Evolutionary conservation across 495 filamentous ascomycete genomes (phyloP), one percentile per base, ranked within the genome.

Genomic region (Rostrohypoxylon terebratum): DNA sequence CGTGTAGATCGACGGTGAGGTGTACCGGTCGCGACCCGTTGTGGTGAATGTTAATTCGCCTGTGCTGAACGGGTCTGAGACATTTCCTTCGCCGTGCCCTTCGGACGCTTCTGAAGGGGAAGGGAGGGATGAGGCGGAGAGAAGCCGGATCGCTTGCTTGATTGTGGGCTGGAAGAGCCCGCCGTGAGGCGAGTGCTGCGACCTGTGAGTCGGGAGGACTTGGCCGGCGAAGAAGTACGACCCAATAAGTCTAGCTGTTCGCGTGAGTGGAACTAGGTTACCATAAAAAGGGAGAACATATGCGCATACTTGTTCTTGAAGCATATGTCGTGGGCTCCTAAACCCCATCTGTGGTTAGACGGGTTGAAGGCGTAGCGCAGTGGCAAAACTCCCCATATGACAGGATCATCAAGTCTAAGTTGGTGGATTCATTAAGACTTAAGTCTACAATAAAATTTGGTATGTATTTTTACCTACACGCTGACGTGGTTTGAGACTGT

Each of bases 401-500:
- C 79, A 8, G 96, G 96, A 83, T 99, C 96, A 81, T 99, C 96
- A 74, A 98, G 83, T 50, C 95, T 98, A 58, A 2, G 7, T 11
- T 77, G 59, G 13, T n/a, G 31, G 63, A 57, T 62, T 47, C 54
- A n/a, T n/a, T 75, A n/a, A 68, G 63, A 62, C 18, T 36, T 0
- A n/a, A 16, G 25, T 50, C 33, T 33, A 8, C 16, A n/a, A 65
- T 14, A 38, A 16, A 28, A 3, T 38, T 54, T 21, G 59, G 59
- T 55, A 61, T 28, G 40, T 18, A 50, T 55, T 20, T 61, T 33
- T 10, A 96, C 93, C 83, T 92, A 98, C 96, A 99, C 91, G 82
- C 93, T 94, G 69, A 93, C 87, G 81, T 99, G 96, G 79, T 99
- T 99, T 33, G 93, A 97, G 8, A 98, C 96, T 97, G 75, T 51